Base-by-base conservation (phyloP, 352 stramenopile genomes). In the Phytophthora quininea region DNA sequence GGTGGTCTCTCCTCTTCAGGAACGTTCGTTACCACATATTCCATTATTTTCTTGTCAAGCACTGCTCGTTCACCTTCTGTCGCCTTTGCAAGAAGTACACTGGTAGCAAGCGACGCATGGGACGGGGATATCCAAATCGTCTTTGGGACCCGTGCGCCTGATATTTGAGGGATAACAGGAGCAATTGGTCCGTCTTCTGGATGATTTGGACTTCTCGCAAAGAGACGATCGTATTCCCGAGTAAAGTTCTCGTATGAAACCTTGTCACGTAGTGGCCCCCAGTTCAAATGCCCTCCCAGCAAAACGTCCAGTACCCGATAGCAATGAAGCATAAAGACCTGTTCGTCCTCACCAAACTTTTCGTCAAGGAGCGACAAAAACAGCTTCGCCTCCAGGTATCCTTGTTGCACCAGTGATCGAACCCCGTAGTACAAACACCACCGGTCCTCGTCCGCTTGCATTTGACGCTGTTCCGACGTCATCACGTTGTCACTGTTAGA, bases 401-500 rank as follows among this genome's bases (percentile, higher is more conserved):
- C 91, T 58, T 95, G 81, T 12, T 90, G 78, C 0, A 98, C 80
- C 2, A 95, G 64, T 0, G 77, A 67, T 56, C 97, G 97, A 32
- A 96, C 86, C 0, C 94, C 94, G 54, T 98, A 98, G 67, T 98
- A 98, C 27, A 98, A 57, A 33, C 89, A 95, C 95, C 95, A 98
- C 0, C 93, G 80, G 42, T 96, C 85, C 66, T 97, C 91, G 53
- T 98, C 90, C 0, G 91, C 88, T 54, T 91, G 73, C 15, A 77
- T 67, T 29, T 85, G 81, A 1, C 56, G 60, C n/a, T 81, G 73
- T 31, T 91, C 79, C 0, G 68, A 72, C 32, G 42, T 24, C 12
- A 43, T 14, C 7, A 54, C 11, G 14, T 67, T 40, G 32, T 62
- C 9, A n/a, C 70, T 35, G 56, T 76, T 72, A 0, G 35, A n/a